Evolutionary conservation across 306 rosid genomes (phyloP).

Genomic region (Quercus bicolor): DNA sequence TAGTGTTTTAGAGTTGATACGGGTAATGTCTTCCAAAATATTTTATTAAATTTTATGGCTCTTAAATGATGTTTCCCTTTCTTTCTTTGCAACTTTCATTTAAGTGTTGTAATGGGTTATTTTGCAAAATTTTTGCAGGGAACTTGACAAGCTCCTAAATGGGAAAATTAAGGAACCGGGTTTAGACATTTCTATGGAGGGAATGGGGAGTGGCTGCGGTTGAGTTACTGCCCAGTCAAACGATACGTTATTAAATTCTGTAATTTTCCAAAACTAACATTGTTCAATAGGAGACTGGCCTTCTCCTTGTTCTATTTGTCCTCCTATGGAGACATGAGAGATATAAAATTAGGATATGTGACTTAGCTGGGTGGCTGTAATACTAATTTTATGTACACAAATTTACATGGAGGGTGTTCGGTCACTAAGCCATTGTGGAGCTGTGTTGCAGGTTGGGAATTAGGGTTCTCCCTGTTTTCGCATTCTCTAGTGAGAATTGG

Average conservation of each 20-base stretch:
- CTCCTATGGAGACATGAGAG: neutral
- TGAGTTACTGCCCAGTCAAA: slow-evolving; percentile 71
- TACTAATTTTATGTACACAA: neutral
- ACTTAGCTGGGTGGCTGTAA: neutral
- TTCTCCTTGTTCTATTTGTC: neutral
- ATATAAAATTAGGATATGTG: neutral
- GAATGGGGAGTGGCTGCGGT: slow-evolving; percentile 76
- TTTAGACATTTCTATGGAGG: slow-evolving; percentile 68
- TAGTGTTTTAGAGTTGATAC: slow-evolving; percentile 74
- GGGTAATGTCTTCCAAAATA: slow-evolving; percentile 41
- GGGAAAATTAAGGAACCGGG: slow-evolving; percentile 79
- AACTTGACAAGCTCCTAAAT: slow-evolving; percentile 79
- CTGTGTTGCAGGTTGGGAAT: slow-evolving; percentile 54
- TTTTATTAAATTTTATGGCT: neutral
- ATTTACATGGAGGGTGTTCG: neutral
- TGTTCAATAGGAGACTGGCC: neutral
- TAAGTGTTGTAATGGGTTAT: slow-evolving; percentile 15
- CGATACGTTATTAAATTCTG: neutral
- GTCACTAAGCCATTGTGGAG: slow-evolving; percentile 36
- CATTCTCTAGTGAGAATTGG: slow-evolving; percentile 64
- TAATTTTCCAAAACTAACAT: neutral
- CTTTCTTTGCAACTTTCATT: neutral
- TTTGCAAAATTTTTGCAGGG: slow-evolving; percentile 70
- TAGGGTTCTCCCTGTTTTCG: slow-evolving; percentile 55
- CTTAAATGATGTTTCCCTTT: neutral